Percentiles rank a stretch among this genome's conserved stretches.
Conservation (phyloP, 2,329 filamentous ascomycete species). For the Plectosphaerella plurivora region DNA sequence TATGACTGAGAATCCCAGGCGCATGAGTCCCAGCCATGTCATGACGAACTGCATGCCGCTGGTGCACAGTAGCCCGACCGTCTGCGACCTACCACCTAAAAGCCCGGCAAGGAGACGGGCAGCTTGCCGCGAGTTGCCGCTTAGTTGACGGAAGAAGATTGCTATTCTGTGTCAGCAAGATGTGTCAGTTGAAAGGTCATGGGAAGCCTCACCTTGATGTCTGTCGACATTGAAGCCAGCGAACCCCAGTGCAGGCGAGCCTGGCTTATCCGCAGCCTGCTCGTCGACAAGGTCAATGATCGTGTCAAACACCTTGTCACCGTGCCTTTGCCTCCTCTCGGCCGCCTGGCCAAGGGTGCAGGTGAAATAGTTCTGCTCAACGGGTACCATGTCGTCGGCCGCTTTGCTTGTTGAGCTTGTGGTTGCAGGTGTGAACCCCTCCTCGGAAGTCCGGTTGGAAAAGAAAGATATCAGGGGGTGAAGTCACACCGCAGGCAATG, state of each 20-base stretch:
- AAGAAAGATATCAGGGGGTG: no score
- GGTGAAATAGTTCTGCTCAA: conserved; percentile 48
- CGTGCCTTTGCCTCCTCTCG: conserved; percentile 21
- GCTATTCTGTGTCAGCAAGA: background rate
- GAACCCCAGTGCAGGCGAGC: conserved; percentile 46
- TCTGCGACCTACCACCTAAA: background rate
- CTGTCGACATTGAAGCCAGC: conserved; percentile 17
- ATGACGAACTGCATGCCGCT: conserved; percentile 56
- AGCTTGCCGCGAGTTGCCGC: conserved; percentile 24
- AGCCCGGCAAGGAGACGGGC: conserved; percentile 18
- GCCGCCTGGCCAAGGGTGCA: conserved; percentile 56
- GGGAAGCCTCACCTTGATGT: background rate
- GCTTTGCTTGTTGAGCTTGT: background rate
- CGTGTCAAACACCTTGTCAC: conserved; percentile 31
- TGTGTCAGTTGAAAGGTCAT: background rate
- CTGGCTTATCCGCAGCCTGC: conserved; percentile 32
- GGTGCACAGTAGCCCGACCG: conserved; percentile 48
- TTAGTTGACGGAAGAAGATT: conserved; percentile 23
- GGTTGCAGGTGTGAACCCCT: no score
- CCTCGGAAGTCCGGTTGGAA: no score
- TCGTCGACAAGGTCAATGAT: conserved; percentile 45
- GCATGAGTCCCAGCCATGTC: conserved; percentile 55
- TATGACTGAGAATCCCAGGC: conserved; percentile 48
- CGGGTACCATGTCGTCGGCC: background rate
- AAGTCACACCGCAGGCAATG: no score